Evolutionary conservation across 495 filamentous ascomycete genomes (phyloP), one percentile per base, ranked within the genome.

Genomic region (Xylaria cubensis): DNA sequence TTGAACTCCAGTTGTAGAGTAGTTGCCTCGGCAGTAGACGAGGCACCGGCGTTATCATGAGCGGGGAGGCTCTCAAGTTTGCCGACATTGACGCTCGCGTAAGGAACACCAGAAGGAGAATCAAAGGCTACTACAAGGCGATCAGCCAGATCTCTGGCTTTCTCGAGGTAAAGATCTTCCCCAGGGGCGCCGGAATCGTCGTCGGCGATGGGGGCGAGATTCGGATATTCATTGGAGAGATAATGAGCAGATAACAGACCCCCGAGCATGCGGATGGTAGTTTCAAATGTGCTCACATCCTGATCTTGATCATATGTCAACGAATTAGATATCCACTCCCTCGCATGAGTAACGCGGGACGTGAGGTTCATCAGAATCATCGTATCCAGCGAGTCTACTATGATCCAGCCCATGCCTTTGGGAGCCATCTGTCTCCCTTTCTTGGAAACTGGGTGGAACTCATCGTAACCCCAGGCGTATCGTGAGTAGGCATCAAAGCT

Each of bases 351-450:
- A 36, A 99, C 88, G 70, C 94, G 89, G 26, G 89, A 93, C 13
- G 96, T 98, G 58, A 97, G 84, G 77, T 99, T 99, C 96, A 99
- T 99, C 67, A 99, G 83, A 84, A 99, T 98, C 86, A 98, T 84
- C 19, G 96, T 98, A 80, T 99, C 96, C 58, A 99, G 84, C 58
- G 94, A 90, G 82, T 99, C 97, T 41, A 99, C 92, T 64, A 99
- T 98, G 72, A 98, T 98, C 97, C 97, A 99, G 8, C 96, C 96
- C 80, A 99, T 83, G 34, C 93, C 93, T 68, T 91, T 88, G 3
- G 90, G 87, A 13, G 92, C 88, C 94, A 98, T 98, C 68, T 97
- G 89, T 46, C 82, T 82, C 63, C 93, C 92, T n/a, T 80, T 89
- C 80, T 95, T 96, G 1, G 92, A 89, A 48, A 95, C 76, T 19